Percentiles rank a stretch among this genome's conserved stretches.
These are phyloP conservation scores for Rubroboletus satanas DNA, from an alignment of 768 basidiomycete genomes.

Conservation along the genomic window DNA sequence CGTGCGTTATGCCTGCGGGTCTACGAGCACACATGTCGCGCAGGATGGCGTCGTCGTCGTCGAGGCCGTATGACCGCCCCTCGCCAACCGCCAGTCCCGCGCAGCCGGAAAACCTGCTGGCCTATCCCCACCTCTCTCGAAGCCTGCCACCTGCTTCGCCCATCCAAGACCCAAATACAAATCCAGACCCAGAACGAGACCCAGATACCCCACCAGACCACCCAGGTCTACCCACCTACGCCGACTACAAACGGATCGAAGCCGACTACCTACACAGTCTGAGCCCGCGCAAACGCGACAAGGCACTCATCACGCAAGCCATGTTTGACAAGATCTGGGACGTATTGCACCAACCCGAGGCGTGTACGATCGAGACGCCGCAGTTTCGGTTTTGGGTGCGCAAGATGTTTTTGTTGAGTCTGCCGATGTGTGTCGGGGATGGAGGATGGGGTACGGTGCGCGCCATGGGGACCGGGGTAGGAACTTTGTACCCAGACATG, in stretches of 20 bases:
- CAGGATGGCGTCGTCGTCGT: not conserved
- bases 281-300: constrained; percentile 54
- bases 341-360: constrained; percentile 53
- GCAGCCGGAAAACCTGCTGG: not conserved
- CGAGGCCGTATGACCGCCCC: constrained; percentile 23
- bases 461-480: not conserved
- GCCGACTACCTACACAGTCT: constrained; percentile 55
- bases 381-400: constrained; percentile 84
- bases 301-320: constrained; percentile 67
- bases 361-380: constrained; percentile 45
- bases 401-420: constrained; percentile 67
- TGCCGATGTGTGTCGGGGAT: constrained; percentile 4
- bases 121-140: not conserved
- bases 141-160: not conserved
- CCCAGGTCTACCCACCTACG: constrained; percentile 59
- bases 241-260: constrained; percentile 58
- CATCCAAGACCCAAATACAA: not conserved
- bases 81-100: constrained; percentile 11
- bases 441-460: constrained; percentile 16
- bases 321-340: constrained; percentile 74
- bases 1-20: constrained; percentile 20
- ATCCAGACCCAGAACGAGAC: not conserved
- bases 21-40: constrained; percentile 10
- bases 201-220: constrained; percentile 14
- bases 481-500: not conserved